Evolutionary conservation across 192 early-diverging fungal genomes (phyloP).

Genomic region (Rhizophagus sp.): DNA sequence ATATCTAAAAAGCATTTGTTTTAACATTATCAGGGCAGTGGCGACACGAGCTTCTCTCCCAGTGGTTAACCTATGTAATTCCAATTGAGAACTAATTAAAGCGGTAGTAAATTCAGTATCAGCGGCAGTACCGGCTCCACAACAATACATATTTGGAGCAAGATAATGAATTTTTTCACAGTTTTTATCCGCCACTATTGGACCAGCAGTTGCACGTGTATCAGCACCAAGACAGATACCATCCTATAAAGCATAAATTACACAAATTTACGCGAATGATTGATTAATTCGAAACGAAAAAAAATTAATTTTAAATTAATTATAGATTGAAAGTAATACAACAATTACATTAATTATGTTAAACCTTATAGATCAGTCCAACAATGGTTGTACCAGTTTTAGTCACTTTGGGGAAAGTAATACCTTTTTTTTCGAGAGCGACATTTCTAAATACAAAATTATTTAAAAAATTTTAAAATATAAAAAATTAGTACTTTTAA

Average conservation of each 20-base stretch:
- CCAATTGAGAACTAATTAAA: slow-evolving; percentile 91
- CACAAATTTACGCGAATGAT: not conserved
- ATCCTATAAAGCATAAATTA: slow-evolving; percentile 52
- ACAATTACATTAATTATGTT: not conserved
- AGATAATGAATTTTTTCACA: slow-evolving; percentile 99
- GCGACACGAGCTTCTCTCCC: slow-evolving; percentile 85
- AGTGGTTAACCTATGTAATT: slow-evolving; percentile 88
- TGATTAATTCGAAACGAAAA: not conserved
- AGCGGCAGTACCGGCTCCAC: slow-evolving; percentile 98
- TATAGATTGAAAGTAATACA: not conserved
- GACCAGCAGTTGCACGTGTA: slow-evolving; percentile 92
- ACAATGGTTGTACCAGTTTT: slow-evolving; percentile 99
- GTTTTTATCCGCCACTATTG: slow-evolving; percentile 99
- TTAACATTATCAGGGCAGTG: slow-evolving; percentile 96
- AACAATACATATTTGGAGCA: slow-evolving; percentile 98
- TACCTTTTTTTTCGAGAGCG: slow-evolving; percentile 74
- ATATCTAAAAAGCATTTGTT: slow-evolving; percentile 96
- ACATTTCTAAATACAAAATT: slow-evolving; percentile 61
- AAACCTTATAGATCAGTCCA: slow-evolving; percentile 87
- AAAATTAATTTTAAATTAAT: not conserved
- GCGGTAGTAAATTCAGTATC: slow-evolving; percentile 96
- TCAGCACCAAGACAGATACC: slow-evolving; percentile 95
- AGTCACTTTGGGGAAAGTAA: slow-evolving; percentile 77
- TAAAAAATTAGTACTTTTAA: too few species aligned
- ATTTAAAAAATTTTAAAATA: too few species aligned